Percentiles rank a stretch among this genome's conserved stretches.
Conservation (phyloP, 805 yeast genomes). For the Candida arabinofermentans region DNA sequence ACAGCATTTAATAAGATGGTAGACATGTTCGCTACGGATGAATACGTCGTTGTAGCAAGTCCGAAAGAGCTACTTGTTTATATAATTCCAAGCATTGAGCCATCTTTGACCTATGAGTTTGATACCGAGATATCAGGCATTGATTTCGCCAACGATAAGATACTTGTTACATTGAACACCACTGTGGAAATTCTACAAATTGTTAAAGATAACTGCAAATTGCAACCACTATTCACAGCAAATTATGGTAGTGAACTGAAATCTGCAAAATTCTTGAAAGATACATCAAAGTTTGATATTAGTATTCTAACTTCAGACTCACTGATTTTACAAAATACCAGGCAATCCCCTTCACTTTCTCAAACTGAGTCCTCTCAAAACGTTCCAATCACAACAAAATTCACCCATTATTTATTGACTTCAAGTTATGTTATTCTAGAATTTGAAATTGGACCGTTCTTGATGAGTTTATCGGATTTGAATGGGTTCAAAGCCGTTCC, state of each 20-base stretch:
- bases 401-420: constrained; percentile 19
- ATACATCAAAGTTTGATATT: constrained; percentile 15
- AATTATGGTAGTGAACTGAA: constrained; percentile 13
- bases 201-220: constrained; percentile 6
- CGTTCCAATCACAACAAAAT: constrained; percentile 5
- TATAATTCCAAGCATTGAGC: constrained; percentile 1
- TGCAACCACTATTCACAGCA: constrained; percentile 14
- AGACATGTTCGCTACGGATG: constrained; percentile 15
- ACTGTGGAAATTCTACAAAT: constrained; percentile 18
- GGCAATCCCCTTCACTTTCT: background rate
- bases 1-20: constrained; percentile 6
- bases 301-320: constrained; percentile 22
- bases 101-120: constrained; percentile 9
- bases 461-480: constrained; percentile 16
- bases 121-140: constrained; percentile 12
- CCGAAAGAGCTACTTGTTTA: constrained; percentile 12
- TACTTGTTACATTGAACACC: constrained; percentile 15
- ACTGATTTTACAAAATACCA: constrained; percentile 18
- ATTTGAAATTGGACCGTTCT: constrained; percentile 15
- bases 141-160: constrained; percentile 15
- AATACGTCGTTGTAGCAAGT: constrained; percentile 13
- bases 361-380: background rate
- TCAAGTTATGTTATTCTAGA: constrained; percentile 18
- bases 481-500: constrained; percentile 20
- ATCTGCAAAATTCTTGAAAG: constrained; percentile 17